Conservation (phyloP, 2,329 filamentous ascomycete species). For the Exophiala sideris region DNA sequence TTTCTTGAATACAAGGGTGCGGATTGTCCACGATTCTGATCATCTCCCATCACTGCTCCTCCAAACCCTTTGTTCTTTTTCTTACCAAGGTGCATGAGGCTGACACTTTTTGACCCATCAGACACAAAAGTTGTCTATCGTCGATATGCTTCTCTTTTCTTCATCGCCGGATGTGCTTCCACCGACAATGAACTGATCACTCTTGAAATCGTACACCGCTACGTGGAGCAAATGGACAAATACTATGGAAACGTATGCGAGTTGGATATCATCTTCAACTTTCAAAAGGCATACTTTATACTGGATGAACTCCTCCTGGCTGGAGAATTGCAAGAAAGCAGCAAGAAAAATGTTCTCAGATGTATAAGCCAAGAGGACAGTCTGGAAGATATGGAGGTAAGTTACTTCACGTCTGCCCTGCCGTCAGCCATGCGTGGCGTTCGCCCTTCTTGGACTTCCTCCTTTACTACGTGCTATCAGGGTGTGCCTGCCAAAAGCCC, state of each 20-base stretch:
- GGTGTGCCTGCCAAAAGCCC: no score
- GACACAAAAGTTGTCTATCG: constrained; percentile 99
- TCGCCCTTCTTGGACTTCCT: neutral
- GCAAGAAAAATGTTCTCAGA: constrained; percentile 96
- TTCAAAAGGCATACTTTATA: constrained; percentile 99
- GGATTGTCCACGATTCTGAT: neutral
- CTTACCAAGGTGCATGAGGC: neutral
- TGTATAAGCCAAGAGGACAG: constrained; percentile 98
- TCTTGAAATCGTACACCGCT: constrained; percentile 97
- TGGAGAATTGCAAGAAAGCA: constrained; percentile 96
- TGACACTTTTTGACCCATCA: constrained; percentile 39
- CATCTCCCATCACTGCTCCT: constrained; percentile 6
- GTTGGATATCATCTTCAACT: constrained; percentile 99
- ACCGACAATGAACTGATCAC: constrained; percentile 57
- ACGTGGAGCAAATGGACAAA: constrained; percentile 99
- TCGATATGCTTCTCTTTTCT: constrained; percentile 97
- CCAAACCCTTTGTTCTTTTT: neutral
- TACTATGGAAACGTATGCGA: constrained; percentile 99
- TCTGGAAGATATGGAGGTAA: constrained; percentile 98
- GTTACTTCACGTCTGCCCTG: constrained; percentile 32
- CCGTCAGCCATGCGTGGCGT: no score
- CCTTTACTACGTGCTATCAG: no score
- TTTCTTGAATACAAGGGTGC: constrained; percentile 98
- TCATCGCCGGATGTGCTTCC: constrained; percentile 96
- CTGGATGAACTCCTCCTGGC: constrained; percentile 93